A percentile compares a stretch with the other conserved stretches of the same genome.
Evolutionary conservation across 2,329 filamentous ascomycete genomes (phyloP).

Genomic region (Nothopassalora personata): DNA sequence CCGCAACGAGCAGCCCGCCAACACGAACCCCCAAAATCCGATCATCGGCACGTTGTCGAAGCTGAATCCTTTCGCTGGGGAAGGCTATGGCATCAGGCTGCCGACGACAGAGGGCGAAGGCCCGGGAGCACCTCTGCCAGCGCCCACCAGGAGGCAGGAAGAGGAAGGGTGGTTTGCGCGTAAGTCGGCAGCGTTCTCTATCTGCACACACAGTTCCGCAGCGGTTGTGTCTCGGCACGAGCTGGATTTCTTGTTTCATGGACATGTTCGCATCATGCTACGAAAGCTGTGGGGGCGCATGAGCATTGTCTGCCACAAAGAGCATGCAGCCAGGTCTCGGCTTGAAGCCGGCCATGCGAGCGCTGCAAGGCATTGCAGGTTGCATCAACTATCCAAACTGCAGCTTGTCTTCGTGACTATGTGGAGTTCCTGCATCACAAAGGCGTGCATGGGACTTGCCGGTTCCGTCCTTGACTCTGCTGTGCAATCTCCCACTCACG

Average conservation of each 20-base stretch:
- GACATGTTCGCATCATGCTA: slow-evolving; percentile 18
- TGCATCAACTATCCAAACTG: slow-evolving; percentile 12
- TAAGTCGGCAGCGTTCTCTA: slow-evolving; percentile 53
- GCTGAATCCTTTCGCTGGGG: slow-evolving; percentile 78
- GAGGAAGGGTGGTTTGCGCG: slow-evolving; percentile 92
- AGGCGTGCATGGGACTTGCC: slow-evolving; percentile 19
- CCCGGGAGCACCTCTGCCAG: slow-evolving; percentile 78
- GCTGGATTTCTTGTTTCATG: slow-evolving; percentile 6
- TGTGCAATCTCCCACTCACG: slow-evolving; percentile 11
- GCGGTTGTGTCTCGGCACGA: slow-evolving; percentile 9
- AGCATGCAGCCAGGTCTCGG: slow-evolving; percentile 15
- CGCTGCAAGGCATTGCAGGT: slow-evolving; percentile 15
- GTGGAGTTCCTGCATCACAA: slow-evolving; percentile 28
- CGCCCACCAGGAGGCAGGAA: slow-evolving; percentile 78
- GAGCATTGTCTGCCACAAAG: slow-evolving; percentile 18
- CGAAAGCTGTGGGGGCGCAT: slow-evolving; percentile 17
- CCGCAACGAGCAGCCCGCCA: slow-evolving; percentile 69
- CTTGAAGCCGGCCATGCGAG: slow-evolving; percentile 20
- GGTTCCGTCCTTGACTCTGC: slow-evolving; percentile 11
- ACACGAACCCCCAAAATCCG: slow-evolving; percentile 69
- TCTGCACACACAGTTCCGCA: slow-evolving; percentile 6
- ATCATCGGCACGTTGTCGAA: slow-evolving; percentile 76
- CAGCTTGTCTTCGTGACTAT: slow-evolving; percentile 16
- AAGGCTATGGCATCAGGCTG: slow-evolving; percentile 76
- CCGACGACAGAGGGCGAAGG: slow-evolving; percentile 72